Base-by-base conservation (phyloP, 78 protist genomes). In the Planoprotostelium fungivorum region DNA sequence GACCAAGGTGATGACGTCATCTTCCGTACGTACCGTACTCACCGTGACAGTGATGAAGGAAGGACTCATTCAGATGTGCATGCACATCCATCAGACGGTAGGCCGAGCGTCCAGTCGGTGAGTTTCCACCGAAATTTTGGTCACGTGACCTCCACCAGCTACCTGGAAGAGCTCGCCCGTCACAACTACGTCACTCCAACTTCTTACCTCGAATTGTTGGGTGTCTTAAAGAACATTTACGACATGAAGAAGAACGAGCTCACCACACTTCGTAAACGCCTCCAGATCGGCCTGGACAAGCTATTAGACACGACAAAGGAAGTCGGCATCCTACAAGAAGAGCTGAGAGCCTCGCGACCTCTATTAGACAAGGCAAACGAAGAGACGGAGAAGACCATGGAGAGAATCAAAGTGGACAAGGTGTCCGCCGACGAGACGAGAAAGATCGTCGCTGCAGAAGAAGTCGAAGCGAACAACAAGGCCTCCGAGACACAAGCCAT, bases 141-240 rank as follows among this genome's bases (percentile, higher is more conserved):
- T 16, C 83, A 9, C 16, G 83, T 51, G 83, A 9, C 16, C n/a
- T 89, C 94, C 28, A 29, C 0, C 0, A 35, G 28, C 29, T 94
- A 63, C 87, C 39, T 84, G 25, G 91, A 36, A 25, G 93, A 94
- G 89, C 34, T 90, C 84, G 51, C 93, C 1, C 91, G 98, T 9
- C 29, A 84, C 84, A 88, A 73, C 37, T 94, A 96, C 92, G 93
- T 90, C 38, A 96, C 98, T 35, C 98, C 97, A 34, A 91, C 98
- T 28, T 63, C 90, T 51, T 51, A 51, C 73, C 92, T 96, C 83
- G 93, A 96, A 87, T 90, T 96, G 90, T 87, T 94, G 37, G 36
- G n/a, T 35, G 38, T 91, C 23, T 95, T 90, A 90, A 38, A 83
- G 73, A 9, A 1, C 0, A 85, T 95, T 84, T 38, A 91, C 84